These are phyloP conservation scores for Eleusine indica DNA, from an alignment of 176 grass and related monocot species.

Conservation along the genomic window DNA sequence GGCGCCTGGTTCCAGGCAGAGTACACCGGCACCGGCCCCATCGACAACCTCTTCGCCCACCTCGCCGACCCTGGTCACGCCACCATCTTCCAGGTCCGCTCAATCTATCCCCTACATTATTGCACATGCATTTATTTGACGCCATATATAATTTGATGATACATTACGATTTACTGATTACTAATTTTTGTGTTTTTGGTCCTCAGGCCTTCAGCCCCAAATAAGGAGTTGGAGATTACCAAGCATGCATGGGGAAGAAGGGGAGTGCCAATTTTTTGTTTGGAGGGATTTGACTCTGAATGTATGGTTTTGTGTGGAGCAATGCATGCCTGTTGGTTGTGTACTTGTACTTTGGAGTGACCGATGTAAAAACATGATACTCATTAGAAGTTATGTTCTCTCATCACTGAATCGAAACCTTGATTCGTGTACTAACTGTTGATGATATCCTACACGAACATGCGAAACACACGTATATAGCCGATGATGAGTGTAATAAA, in stretches of 20 bases:
- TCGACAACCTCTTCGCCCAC: conserved; percentile 97
- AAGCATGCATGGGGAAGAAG: conserved; percentile 34
- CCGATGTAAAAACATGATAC: conserved; percentile 54
- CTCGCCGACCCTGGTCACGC: conserved; percentile 86
- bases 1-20: conserved; percentile 90
- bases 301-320: conserved; percentile 37
- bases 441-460: not conserved
- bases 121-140: not conserved
- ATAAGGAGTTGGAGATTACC: conserved; percentile 49
- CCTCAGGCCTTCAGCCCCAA: conserved; percentile 78
- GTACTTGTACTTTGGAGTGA: conserved; percentile 47
- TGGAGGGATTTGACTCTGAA: conserved; percentile 12
- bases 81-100: conserved; percentile 79
- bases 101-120: not conserved
- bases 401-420: conserved; percentile 1
- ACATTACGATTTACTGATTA: conserved; percentile 8
- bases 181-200: not conserved
- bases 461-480: not conserved
- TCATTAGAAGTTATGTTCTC: conserved; percentile 31
- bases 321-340: conserved; percentile 43
- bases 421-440: not conserved
- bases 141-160: not conserved
- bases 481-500: not conserved
- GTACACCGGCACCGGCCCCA: conserved; percentile 92
- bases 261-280: conserved; percentile 5